phyloP scores from a whole-genome alignment of 768 basidiomycete genomes.

The Gloeostereum incarnatum region DNA sequence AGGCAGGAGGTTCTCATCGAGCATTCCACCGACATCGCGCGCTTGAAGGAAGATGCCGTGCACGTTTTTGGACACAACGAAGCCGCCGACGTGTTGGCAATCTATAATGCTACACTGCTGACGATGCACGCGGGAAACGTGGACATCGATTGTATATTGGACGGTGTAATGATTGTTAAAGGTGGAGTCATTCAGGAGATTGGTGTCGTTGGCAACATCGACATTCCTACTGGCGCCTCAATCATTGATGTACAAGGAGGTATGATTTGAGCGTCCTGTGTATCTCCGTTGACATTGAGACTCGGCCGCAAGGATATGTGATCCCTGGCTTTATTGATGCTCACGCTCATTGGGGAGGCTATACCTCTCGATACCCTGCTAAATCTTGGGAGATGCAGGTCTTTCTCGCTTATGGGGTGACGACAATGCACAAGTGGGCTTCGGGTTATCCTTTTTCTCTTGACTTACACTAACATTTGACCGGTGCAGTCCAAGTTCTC shows the following conservation, averaged over 20 bases:
- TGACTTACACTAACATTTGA: neutral
- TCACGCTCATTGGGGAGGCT: constrained; percentile 67
- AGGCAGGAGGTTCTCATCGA: constrained; percentile 49
- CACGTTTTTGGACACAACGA: constrained; percentile 6
- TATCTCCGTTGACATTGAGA: neutral
- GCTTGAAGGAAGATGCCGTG: constrained; percentile 45
- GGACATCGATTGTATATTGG: constrained; percentile 36
- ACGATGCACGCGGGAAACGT: constrained; percentile 54
- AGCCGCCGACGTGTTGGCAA: constrained; percentile 39
- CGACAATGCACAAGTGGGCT: constrained; percentile 65
- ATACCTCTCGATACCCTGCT: constrained; percentile 41
- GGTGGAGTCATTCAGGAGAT: constrained; percentile 51
- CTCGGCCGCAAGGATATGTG: constrained; percentile 39
- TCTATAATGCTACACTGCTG: constrained; percentile 60
- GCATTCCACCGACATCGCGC: constrained; percentile 51
- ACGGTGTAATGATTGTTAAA: constrained; percentile 43
- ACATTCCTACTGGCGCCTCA: constrained; percentile 27
- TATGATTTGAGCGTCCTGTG: constrained; percentile 17
- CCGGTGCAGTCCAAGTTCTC: constrained; percentile 46
- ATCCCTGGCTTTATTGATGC: constrained; percentile 72
- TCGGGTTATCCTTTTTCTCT: neutral
- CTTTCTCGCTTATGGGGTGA: constrained; percentile 70
- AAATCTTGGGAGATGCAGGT: constrained; percentile 69
- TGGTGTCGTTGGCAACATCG: constrained; percentile 21
- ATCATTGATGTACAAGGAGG: constrained; percentile 56